Base-by-base conservation (phyloP, 768 basidiomycete species). In the Tylopilus sp. region DNA sequence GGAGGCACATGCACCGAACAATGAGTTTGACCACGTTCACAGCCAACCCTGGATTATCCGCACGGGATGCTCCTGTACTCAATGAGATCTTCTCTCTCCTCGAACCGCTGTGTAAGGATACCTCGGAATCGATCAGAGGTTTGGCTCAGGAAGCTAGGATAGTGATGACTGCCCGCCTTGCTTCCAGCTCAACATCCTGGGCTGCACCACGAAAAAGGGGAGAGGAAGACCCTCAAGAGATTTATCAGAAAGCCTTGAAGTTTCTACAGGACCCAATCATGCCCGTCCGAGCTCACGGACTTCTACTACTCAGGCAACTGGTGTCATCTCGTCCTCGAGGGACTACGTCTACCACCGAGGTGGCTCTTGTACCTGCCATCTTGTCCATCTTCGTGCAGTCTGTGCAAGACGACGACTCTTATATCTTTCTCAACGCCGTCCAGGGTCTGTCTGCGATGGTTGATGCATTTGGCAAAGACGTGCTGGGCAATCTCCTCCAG, bases 391-490 rank as follows among this genome's bases (percentile, higher is more conserved):
- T 98, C 66, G 68, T 95, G 55, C 83, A 90, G 62, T 79, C 85
- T 0, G 69, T 95, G 6, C 87, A 91, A 62, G 93, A 97, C 54
- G 88, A 94, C 35, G 95, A 98, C 62, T 92, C 91, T n/a, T 98
- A 93, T 67, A 83, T 98, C 48, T 98, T 92, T 63, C 73, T 98
- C 47, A 93, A 93, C 62, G 93, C 89, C 1, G 86, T 95, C 13
- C 91, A 94, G 60, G 95, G 95, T 0, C 76, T 98, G 1, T 80
- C 86, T n/a, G 82, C 79, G 4, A 85, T 98, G 79, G 92, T 87
- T 0, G 85, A 93, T 59, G 75, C 74, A 2, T 82, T 84, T 53
- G 68, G 67, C 21, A 80, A 78, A 56, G 85, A 91, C 11, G 84
- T 94, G 12, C 66, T 95, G 8, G 73, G 73, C 50, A 72, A 75